phyloP scores from a whole-genome alignment of 2,329 filamentous ascomycete genomes.

The Colletotrichum abscissum region DNA sequence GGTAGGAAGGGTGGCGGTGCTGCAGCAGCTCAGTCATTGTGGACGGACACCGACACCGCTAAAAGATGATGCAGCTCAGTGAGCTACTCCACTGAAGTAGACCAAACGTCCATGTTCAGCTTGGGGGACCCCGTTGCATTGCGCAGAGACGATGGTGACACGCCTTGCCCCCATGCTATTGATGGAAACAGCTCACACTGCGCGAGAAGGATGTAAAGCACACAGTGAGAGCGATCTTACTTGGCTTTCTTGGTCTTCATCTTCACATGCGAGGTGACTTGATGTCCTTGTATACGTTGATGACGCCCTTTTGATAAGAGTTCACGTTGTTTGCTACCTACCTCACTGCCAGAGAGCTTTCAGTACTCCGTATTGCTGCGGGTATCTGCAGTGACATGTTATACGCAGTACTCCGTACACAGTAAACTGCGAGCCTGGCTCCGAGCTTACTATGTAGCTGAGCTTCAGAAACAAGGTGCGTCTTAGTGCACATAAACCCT shows the following conservation, averaged over 20 bases:
- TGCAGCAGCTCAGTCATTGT: background rate
- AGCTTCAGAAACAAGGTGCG: background rate
- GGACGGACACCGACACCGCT: background rate
- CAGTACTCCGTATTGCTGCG: background rate
- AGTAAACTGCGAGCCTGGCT: background rate
- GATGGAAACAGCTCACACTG: conserved; percentile 9
- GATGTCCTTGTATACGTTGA: background rate
- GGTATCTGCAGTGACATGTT: conserved; percentile 6
- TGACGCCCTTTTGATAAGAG: no score
- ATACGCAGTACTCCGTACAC: no score
- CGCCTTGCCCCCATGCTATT: conserved; percentile 13
- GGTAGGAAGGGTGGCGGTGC: conserved; percentile 33
- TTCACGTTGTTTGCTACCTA: background rate
- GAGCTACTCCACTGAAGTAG: conserved; percentile 5
- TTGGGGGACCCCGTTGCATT: conserved; percentile 6
- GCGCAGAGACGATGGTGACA: conserved; percentile 16
- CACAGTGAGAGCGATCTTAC: background rate
- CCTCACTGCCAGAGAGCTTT: background rate
- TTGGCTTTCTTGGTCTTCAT: background rate
- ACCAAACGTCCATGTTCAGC: background rate
- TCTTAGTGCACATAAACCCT: background rate
- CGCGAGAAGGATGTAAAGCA: background rate
- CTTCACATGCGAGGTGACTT: background rate
- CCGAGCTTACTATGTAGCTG: background rate
- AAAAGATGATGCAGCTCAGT: background rate